Conservation (phyloP, 2,329 filamentous ascomycete genomes). For the Hymenoscyphus salicellus region DNA sequence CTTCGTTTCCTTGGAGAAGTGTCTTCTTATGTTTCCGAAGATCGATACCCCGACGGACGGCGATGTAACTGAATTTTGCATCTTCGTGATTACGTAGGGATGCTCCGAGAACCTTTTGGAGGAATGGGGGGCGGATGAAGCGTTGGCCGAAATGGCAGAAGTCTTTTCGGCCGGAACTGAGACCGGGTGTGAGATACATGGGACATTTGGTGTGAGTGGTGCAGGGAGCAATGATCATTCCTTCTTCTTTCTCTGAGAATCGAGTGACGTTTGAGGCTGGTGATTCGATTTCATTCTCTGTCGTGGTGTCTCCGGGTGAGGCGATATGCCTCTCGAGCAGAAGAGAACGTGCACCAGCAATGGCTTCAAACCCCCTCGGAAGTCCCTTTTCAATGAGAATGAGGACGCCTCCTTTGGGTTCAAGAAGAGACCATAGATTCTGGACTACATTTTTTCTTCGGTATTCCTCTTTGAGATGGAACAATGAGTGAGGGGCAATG, state of each 20-base stretch:
- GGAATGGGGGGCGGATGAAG: slow-evolving; percentile 77
- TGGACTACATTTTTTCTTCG: slow-evolving; percentile 75
- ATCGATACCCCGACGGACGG: slow-evolving; percentile 70
- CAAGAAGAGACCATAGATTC: slow-evolving; percentile 85
- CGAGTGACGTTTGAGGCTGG: slow-evolving; percentile 22
- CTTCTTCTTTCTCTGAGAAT: slow-evolving; percentile 49
- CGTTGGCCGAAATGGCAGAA: slow-evolving; percentile 90
- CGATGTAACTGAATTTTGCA: slow-evolving; percentile 84
- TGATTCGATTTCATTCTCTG: slow-evolving; percentile 36
- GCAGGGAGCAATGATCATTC: slow-evolving; percentile 71
- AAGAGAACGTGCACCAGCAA: slow-evolving; percentile 78
- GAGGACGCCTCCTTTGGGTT: slow-evolving; percentile 79
- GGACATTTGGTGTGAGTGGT: slow-evolving; percentile 87
- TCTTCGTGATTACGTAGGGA: slow-evolving; percentile 80
- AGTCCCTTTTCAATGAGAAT: slow-evolving; percentile 89
- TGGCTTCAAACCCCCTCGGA: slow-evolving; percentile 85
- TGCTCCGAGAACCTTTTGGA: slow-evolving; percentile 71
- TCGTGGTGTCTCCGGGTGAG: slow-evolving; percentile 51
- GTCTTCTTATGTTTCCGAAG: slow-evolving; percentile 42
- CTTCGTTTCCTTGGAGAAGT: slow-evolving; percentile 51
- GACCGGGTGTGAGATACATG: slow-evolving; percentile 75
- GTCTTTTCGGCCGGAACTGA: slow-evolving; percentile 74
- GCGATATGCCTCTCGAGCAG: slow-evolving; percentile 73
- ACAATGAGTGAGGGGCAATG: slow-evolving; percentile 80
- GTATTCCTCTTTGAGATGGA: slow-evolving; percentile 72